Base-by-base conservation (phyloP, 768 basidiomycete species). In the Hemileccinum rubropunctum region DNA sequence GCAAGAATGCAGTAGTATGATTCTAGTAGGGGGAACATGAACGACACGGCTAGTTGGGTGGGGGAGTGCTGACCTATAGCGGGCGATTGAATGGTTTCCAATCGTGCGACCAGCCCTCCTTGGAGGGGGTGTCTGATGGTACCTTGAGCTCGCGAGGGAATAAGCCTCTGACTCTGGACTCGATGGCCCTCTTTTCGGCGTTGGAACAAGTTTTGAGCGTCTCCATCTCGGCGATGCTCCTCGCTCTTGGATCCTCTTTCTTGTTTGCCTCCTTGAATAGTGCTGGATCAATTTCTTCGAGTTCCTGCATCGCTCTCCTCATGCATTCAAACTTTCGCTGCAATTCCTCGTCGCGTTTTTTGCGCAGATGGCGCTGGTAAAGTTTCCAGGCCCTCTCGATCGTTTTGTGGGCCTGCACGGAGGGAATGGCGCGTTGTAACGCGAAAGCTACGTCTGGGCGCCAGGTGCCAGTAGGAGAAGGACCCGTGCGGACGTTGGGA, bases 321-420 rank as follows among this genome's bases (percentile, higher is more conserved):
- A 97, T 94, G 59, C 81, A 79, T 48, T 82, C 77, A 61, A 85
- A 93, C 68, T 95, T 95, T 68, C 84, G 78, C 50, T 74, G 72
- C 53, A 90, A 64, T 61, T 91, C 88, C 32, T 75, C 81, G 26
- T 84, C 79, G 39, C 88, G 77, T 53, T 76, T 73, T 61, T 86
- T 81, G 36, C 94, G 81, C 34, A 84, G 52, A 61, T 89, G 84
- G 27, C 94, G 80, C 56, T 81, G 77, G 70, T 91, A 83, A 11
- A 98, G 77, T 45, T 84, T 73, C 88, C 89, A 98, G 4, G 94
- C 94, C 28, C 94, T 82, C 56, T 91, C 86, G 46, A 97, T 93
- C 2, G 92, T 97, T 54, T 92, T 81, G 71, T 97, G 91, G 0
- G 90, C 92, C 66, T 95, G 92, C 5, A 77, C 80, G 3, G 90